phyloP scores from a whole-genome alignment of 2,329 filamentous ascomycete genomes.

The Didymosphaeria variabile region DNA sequence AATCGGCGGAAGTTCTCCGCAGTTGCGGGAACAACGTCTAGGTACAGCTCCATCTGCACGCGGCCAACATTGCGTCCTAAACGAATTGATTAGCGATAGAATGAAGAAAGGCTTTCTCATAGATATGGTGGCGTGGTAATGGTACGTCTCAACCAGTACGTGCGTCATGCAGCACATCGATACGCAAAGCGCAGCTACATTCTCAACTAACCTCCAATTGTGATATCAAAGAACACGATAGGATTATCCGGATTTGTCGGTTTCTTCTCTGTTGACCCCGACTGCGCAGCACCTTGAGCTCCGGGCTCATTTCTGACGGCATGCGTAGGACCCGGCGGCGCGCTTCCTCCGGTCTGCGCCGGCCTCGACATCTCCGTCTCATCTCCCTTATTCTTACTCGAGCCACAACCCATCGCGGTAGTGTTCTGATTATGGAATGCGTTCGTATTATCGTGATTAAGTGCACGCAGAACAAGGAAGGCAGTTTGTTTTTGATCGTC shows the following conservation, averaged over 20 bases:
- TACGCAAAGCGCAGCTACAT: neutral
- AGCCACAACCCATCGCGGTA: constrained; percentile 23
- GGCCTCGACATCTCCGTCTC: constrained; percentile 20
- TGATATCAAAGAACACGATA: constrained; percentile 28
- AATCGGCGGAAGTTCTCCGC: constrained; percentile 81
- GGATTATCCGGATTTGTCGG: constrained; percentile 25
- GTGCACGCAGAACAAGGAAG: neutral
- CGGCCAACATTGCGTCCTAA: constrained; percentile 66
- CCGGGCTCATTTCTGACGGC: neutral
- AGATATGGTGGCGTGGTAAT: neutral
- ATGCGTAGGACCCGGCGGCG: neutral
- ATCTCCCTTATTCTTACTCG: constrained; percentile 23
- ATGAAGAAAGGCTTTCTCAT: neutral
- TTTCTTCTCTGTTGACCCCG: constrained; percentile 15
- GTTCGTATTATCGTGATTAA: neutral
- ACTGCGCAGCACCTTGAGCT: neutral
- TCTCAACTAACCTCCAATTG: constrained; percentile 19
- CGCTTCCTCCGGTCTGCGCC: constrained; percentile 11
- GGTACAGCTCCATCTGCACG: constrained; percentile 86
- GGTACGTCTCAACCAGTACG: no score
- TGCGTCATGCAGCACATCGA: neutral
- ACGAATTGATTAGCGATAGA: neutral
- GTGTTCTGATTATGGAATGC: neutral
- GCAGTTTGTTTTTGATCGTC: neutral
- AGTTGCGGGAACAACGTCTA: constrained; percentile 85